Percentiles rank a stretch among this genome's conserved stretches.
These are phyloP conservation scores for Posidonia oceanica DNA, from an alignment of 116 monocot genomes.

Conservation along the genomic window DNA sequence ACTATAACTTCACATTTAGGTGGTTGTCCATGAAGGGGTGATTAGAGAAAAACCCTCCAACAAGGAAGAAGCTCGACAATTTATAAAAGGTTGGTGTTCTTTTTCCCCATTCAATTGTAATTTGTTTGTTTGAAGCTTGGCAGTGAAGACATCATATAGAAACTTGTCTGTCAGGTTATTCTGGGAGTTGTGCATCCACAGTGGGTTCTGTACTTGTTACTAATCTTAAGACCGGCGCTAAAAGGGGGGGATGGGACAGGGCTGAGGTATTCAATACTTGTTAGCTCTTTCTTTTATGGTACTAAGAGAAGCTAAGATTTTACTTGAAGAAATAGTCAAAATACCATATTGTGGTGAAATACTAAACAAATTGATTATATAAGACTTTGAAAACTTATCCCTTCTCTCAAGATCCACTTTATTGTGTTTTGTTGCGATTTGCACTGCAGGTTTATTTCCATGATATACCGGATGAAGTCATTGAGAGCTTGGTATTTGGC, in stretches of 20 bases:
- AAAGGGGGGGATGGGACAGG: constrained; percentile 65
- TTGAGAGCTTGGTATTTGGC: constrained; percentile 70
- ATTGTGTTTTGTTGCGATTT: not conserved
- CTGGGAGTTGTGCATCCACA: constrained; percentile 60
- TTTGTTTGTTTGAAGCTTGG: not conserved
- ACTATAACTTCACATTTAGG: constrained; percentile 23
- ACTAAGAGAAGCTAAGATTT: not conserved
- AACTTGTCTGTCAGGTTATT: constrained; percentile 50
- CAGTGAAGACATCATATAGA: not conserved
- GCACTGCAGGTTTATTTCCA: constrained; percentile 82
- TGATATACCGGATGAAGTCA: constrained; percentile 85
- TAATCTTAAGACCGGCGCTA: constrained; percentile 69
- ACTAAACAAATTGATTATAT: not conserved
- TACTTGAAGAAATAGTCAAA: not conserved
- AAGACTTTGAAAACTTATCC: not conserved
- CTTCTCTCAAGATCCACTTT: not conserved
- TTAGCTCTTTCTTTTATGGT: not conserved
- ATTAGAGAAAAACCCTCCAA: constrained; percentile 88
- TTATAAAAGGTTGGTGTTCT: constrained; percentile 45
- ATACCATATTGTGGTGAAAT: not conserved
- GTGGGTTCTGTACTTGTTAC: constrained; percentile 88
- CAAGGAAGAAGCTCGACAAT: constrained; percentile 75
- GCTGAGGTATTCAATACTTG: constrained; percentile 48
- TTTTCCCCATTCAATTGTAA: not conserved
- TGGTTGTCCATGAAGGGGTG: constrained; percentile 77